Evolutionary conservation across 164 flowering plant species (phyloP).

Genomic region (Vitis vinifera): DNA sequence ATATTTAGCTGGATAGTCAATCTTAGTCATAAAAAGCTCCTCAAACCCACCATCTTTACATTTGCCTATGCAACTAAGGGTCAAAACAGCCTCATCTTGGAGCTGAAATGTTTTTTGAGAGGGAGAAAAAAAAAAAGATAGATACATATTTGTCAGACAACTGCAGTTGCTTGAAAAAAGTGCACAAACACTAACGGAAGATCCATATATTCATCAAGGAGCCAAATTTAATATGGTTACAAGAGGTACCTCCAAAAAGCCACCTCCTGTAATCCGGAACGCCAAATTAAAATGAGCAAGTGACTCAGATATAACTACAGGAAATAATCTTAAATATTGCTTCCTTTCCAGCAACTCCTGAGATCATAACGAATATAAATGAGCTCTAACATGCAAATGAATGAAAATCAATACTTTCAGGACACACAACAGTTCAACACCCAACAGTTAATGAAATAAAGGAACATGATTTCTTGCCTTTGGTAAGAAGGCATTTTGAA

Average conservation of each 20-base stretch:
- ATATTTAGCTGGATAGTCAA: constrained; percentile 78
- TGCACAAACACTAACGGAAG: not conserved
- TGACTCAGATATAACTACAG: constrained; percentile 58
- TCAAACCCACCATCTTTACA: constrained; percentile 76
- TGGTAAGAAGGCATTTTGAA: too few relatives aligned
- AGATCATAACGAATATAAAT: constrained; percentile 4
- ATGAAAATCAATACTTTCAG: not conserved
- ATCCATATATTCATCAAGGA: not conserved
- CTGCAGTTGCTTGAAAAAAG: not conserved
- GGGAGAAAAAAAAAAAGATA: constrained; percentile 3
- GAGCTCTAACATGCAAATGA: not conserved
- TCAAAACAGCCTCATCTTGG: constrained; percentile 69
- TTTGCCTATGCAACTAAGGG: constrained; percentile 59
- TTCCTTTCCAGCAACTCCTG: constrained; percentile 57
- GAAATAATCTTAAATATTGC: constrained; percentile 50
- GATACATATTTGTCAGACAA: not conserved
- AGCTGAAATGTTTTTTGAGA: constrained; percentile 44
- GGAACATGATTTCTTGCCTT: too few relatives aligned
- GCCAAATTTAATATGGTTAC: not conserved
- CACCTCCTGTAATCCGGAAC: constrained; percentile 61
- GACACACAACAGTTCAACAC: not conserved
- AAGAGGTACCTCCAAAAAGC: constrained; percentile 62
- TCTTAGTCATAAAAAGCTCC: constrained; percentile 68
- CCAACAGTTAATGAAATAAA: too few relatives aligned
- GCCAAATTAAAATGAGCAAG: constrained; percentile 63